Evolutionary conservation across 768 basidiomycete species (phyloP).

Genomic region (Lentinula detonsa): DNA sequence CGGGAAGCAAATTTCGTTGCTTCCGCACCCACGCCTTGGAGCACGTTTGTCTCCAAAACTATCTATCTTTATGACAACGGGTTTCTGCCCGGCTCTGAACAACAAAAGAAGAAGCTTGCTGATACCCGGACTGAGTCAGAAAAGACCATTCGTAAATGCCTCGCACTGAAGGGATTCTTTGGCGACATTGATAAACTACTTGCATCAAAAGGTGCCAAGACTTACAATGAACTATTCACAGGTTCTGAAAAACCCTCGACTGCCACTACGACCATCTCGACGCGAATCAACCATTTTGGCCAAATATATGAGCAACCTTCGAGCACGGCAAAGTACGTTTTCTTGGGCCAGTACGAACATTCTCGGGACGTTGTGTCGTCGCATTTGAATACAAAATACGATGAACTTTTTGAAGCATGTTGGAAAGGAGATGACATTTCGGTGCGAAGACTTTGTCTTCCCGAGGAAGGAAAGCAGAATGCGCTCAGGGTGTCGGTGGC

Average conservation of each 20-base stretch:
- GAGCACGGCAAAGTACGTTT: not conserved
- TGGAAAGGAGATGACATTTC: slow-evolving; percentile 44
- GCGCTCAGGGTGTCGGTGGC: not conserved
- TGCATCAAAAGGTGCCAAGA: slow-evolving; percentile 29
- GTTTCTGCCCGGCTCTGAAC: not conserved
- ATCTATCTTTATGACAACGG: not conserved
- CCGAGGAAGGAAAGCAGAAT: slow-evolving; percentile 15
- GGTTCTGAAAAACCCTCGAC: slow-evolving; percentile 11
- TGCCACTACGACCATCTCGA: slow-evolving; percentile 8
- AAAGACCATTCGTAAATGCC: slow-evolving; percentile 14
- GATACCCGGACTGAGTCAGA: slow-evolving; percentile 3
- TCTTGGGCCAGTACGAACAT: not conserved
- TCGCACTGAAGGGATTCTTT: slow-evolving; percentile 26
- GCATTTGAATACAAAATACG: slow-evolving; percentile 33
- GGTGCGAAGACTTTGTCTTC: slow-evolving; percentile 49
- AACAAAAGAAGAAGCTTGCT: slow-evolving; percentile 5
- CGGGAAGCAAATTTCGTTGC: not conserved
- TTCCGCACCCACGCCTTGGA: slow-evolving; percentile 8
- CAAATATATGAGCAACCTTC: not conserved
- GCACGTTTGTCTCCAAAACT: slow-evolving; percentile 6
- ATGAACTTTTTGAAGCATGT: slow-evolving; percentile 54
- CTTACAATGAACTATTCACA: slow-evolving; percentile 35
- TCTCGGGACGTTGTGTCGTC: slow-evolving; percentile 18
- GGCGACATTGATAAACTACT: slow-evolving; percentile 27
- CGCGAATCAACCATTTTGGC: not conserved